phyloP scores from a whole-genome alignment of 352 stramenopile species.

The Phytopythium chamaehyphon region DNA sequence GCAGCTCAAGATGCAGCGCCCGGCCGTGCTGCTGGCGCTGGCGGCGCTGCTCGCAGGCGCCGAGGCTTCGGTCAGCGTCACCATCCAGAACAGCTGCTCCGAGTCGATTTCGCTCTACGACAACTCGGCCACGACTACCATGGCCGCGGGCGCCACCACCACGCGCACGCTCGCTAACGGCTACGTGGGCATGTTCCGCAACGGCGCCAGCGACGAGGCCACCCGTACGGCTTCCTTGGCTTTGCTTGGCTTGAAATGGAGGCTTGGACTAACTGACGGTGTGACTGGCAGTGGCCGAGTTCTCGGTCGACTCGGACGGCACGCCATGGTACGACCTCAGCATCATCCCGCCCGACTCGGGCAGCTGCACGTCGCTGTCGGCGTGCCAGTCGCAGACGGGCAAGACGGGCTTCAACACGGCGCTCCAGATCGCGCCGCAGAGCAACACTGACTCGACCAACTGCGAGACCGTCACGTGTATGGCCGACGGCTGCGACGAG shows the following conservation, averaged over 20 bases:
- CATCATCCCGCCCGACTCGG: constrained; percentile 41
- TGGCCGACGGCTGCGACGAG: constrained; percentile 46
- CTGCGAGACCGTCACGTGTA: constrained; percentile 41
- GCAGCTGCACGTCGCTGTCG: constrained; percentile 34
- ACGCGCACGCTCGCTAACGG: constrained; percentile 33
- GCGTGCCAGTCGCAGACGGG: constrained; percentile 43
- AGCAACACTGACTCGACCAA: constrained; percentile 33
- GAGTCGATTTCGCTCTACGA: constrained; percentile 51
- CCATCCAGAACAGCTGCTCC: constrained; percentile 40
- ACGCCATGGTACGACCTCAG: constrained; percentile 57
- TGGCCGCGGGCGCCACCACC: constrained; percentile 32
- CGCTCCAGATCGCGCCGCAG: constrained; percentile 47
- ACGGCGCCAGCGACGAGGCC: constrained; percentile 30
- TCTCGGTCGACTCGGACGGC: constrained; percentile 34
- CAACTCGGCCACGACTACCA: constrained; percentile 37
- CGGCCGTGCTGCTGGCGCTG: constrained; percentile 14
- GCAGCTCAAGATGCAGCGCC: constrained; percentile 3
- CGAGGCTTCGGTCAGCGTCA: constrained; percentile 28
- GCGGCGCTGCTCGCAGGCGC: constrained; percentile 7
- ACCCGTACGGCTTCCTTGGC: constrained; percentile 19
- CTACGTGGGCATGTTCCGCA: constrained; percentile 57
- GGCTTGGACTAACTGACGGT: constrained; percentile 2
- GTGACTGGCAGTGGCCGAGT: constrained; percentile 34
- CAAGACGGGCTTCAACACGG: constrained; percentile 56
- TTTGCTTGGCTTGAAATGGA: background rate